Evolutionary conservation across 306 rosid species (phyloP).

Genomic region (Trifolium dubium): DNA sequence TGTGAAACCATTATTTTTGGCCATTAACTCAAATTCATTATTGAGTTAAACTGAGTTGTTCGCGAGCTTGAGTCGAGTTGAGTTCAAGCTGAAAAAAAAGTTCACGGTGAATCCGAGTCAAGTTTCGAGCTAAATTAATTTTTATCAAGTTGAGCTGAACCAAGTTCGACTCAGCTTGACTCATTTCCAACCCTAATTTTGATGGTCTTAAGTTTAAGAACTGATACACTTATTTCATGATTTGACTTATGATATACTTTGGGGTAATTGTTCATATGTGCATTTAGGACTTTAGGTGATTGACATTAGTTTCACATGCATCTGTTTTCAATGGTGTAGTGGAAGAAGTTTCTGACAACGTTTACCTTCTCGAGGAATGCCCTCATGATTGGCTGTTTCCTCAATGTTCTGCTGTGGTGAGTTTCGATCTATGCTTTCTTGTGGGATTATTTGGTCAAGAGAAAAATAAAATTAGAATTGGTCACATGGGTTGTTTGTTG

Average conservation of each 20-base stretch:
- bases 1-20: neutral
- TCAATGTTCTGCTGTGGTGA: constrained; percentile 95
- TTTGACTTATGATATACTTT: constrained; percentile 11
- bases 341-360: constrained; percentile 63
- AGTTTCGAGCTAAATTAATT: too few relatives aligned
- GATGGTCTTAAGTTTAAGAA: constrained; percentile 28
- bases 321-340: constrained; percentile 57
- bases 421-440: constrained; percentile 41
- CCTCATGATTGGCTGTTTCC: constrained; percentile 99
- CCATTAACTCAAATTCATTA: neutral
- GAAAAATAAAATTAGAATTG: too few relatives aligned
- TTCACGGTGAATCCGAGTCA: neutral
- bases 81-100: neutral
- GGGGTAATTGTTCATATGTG: neutral
- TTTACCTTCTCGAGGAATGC: constrained; percentile 87
- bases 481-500: neutral
- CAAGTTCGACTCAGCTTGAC: neutral
- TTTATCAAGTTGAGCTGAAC: neutral
- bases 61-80: neutral
- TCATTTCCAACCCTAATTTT: constrained; percentile 13
- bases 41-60: neutral
- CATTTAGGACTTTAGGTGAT: constrained; percentile 26
- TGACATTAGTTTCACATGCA: constrained; percentile 25
- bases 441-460: constrained; percentile 7
- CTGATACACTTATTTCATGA: neutral